Conservation (phyloP, 176 grass and related monocot genomes). For the Urochloa ruziziensis region DNA sequence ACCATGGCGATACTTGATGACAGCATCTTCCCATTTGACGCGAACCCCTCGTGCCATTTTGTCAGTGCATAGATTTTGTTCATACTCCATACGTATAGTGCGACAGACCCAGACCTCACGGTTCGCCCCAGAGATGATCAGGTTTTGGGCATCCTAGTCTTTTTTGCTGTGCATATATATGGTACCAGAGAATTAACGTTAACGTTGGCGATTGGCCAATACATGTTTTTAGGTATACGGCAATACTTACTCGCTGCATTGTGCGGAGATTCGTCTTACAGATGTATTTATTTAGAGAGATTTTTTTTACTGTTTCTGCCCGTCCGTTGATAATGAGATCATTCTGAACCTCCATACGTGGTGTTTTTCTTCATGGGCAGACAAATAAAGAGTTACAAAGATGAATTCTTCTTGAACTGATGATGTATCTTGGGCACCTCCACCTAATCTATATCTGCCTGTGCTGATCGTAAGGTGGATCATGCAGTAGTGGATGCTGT, state of each 20-base stretch:
- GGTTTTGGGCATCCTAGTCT: background rate
- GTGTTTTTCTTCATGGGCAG: background rate
- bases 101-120: background rate
- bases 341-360: background rate
- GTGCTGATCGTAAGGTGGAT: background rate
- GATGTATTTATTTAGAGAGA: background rate
- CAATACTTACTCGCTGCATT: background rate
- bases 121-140: background rate
- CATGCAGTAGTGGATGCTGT: background rate
- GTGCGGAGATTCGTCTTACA: background rate
- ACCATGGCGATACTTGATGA: background rate
- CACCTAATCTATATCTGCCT: background rate
- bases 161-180: constrained; percentile 34
- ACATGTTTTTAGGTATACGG: background rate
- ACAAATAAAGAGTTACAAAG: background rate
- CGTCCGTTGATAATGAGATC: background rate
- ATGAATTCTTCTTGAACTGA: background rate
- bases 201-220: background rate
- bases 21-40: background rate
- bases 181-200: background rate
- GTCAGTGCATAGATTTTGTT: constrained; percentile 36
- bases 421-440: background rate
- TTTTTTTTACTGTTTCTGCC: background rate
- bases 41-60: background rate
- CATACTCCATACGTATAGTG: constrained; percentile 28